These are phyloP conservation scores for Trichoderma semiorbis DNA, from an alignment of 2,329 filamentous ascomycete genomes.

Conservation along the genomic window DNA sequence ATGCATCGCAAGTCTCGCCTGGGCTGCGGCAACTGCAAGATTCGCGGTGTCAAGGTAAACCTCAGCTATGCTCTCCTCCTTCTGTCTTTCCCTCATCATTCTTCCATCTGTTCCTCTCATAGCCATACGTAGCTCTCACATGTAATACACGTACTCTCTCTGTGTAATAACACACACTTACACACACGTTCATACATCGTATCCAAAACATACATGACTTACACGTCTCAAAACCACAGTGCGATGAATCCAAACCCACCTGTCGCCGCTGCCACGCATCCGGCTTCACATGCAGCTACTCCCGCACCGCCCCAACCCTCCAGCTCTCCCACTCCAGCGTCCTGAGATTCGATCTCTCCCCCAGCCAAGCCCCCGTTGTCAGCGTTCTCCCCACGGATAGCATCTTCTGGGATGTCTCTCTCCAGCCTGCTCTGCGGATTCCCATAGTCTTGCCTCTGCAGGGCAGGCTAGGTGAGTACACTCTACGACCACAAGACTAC, in stretches of 20 bases:
- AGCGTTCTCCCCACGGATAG: background rate
- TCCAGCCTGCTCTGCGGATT: conserved; percentile 21
- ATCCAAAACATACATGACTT: background rate
- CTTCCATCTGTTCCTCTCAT: background rate
- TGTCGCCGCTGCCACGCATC: conserved; percentile 46
- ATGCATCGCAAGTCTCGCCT: conserved; percentile 48
- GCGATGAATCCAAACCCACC: conserved; percentile 47
- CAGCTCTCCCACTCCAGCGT: conserved; percentile 23
- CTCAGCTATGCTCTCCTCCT: background rate
- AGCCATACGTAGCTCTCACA: background rate
- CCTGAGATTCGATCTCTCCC: conserved; percentile 21
- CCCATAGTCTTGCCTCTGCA: conserved; percentile 26
- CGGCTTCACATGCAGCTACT: conserved; percentile 46
- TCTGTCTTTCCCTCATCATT: background rate
- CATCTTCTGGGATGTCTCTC: background rate
- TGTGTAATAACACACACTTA: background rate
- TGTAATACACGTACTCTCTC: background rate
- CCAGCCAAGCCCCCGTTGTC: background rate
- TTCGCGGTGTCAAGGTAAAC: conserved; percentile 48
- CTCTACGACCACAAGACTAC: conserved; percentile 33
- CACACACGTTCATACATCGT: background rate
- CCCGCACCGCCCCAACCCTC: conserved; percentile 23
- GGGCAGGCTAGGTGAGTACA: conserved; percentile 25
- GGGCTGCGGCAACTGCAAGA: conserved; percentile 54
- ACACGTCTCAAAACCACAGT: conserved; percentile 32